Conservation (phyloP, 2,329 filamentous ascomycete genomes). For the Neofusicoccum umdonicola region DNA sequence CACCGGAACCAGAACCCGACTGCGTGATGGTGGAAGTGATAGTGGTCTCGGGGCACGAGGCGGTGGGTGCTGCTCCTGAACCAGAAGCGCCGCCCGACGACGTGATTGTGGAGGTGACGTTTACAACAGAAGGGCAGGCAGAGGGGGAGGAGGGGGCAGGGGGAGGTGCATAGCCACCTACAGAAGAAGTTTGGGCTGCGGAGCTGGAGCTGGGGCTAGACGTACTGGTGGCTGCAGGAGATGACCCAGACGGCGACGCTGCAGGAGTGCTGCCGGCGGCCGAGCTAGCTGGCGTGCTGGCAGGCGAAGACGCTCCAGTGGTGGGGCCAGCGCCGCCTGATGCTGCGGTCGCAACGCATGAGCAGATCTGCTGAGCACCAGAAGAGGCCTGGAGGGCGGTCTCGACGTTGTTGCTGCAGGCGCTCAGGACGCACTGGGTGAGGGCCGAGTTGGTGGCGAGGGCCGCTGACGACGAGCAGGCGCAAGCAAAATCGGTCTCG, state of each 20-base stretch:
- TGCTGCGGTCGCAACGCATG: slow-evolving; percentile 8
- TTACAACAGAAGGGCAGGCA: background rate
- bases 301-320: background rate
- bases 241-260: background rate
- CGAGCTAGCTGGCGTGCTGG: background rate
- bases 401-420: slow-evolving; percentile 9
- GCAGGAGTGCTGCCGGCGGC: background rate
- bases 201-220: background rate
- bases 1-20: background rate
- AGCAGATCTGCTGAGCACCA: slow-evolving; percentile 7
- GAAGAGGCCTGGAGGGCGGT: slow-evolving; percentile 10
- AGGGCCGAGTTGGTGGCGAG: background rate
- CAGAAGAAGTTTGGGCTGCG: background rate
- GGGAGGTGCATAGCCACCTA: background rate
- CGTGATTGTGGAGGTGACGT: background rate
- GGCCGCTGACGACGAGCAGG: background rate
- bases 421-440: slow-evolving; percentile 6
- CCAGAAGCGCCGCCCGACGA: background rate
- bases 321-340: background rate
- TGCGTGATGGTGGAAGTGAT: background rate
- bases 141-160: background rate
- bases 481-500: slow-evolving; percentile 14
- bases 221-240: slow-evolving; percentile 1
- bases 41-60: background rate
- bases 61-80: background rate